Evolutionary conservation across 768 basidiomycete species (phyloP), one percentile per base, ranked within the genome.

Genomic region (Sporobolomyces roseus): DNA sequence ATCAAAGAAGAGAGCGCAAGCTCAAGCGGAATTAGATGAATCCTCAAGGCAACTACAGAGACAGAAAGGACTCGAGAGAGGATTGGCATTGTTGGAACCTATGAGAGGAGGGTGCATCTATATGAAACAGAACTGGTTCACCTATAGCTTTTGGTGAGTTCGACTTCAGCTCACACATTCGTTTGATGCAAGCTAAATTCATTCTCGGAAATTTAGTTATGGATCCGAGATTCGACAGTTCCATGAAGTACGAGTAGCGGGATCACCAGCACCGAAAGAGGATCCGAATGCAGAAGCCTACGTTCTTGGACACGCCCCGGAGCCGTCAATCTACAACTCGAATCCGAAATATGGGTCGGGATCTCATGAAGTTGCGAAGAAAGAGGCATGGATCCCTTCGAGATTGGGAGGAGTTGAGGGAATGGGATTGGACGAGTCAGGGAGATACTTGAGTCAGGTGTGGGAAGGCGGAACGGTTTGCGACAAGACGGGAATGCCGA

Each of bases 161-260:
- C 33, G 13, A 27, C 41, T 45, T 21, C 25, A n/a, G n/a, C 29
- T 52, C 53, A n/a, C 25, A 29, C 49, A 25, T 56, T 23, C 19
- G 17, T 45, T 8, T 9, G 5, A 16, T 32, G 27, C 14, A 17
- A 23, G 19, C 17, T 9, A 17, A 41, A 17, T 17, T 41, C 10
- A 41, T 41, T 41, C 38, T 41, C 17, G 38, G 17, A 17, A 9
- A 4, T 12, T 5, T 51, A 66, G 71, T 61, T 74, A 99, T 81
- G 90, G 93, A 79, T 84, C 86, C 59, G 87, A 96, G 80, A 91
- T 98, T 69, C 87, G 93, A 65, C 96, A 99, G 80, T 99, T 98
- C 83, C 89, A 89, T 79, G 92, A 93, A 78, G 81, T 88, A 80
- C 87, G 79, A 88, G 89, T 86, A 81, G 46, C 53, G 2, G 64